phyloP scores from a whole-genome alignment of 345 rosid species.

The Firmiana major region DNA sequence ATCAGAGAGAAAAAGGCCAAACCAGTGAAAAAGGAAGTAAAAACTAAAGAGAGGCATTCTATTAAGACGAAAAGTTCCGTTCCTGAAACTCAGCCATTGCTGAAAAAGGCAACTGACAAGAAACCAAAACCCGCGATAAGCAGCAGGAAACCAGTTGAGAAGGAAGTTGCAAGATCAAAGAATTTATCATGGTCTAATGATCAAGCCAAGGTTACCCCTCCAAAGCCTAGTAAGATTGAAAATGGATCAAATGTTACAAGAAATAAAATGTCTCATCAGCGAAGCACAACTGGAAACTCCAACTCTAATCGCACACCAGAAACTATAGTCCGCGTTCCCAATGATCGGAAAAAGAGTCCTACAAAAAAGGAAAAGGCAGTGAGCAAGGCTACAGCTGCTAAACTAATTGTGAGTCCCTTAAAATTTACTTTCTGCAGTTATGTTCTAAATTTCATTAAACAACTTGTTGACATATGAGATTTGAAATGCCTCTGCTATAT shows the following conservation, averaged over 20 bases:
- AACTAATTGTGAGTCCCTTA: slow-evolving; percentile 28
- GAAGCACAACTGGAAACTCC: slow-evolving; percentile 17
- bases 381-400: slow-evolving; percentile 13
- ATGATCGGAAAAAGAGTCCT: slow-evolving; percentile 22
- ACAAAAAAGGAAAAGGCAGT: slow-evolving; percentile 27
- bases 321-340: slow-evolving; percentile 12
- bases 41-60: slow-evolving; percentile 27
- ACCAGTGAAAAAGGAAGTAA: slow-evolving; percentile 35
- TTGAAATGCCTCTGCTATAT: background rate
- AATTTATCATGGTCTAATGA: slow-evolving; percentile 33
- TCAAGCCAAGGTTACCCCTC: slow-evolving; percentile 30
- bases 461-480: background rate
- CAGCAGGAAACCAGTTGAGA: slow-evolving; percentile 31
- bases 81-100: slow-evolving; percentile 22
- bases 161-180: slow-evolving; percentile 36
- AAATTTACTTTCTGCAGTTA: background rate
- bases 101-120: slow-evolving; percentile 25
- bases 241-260: slow-evolving; percentile 25
- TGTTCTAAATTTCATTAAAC: background rate
- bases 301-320: slow-evolving; percentile 21
- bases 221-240: slow-evolving; percentile 33
- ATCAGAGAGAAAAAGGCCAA: slow-evolving; percentile 18
- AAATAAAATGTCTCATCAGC: slow-evolving; percentile 19
- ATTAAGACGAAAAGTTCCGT: slow-evolving; percentile 30
- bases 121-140: slow-evolving; percentile 24